A percentile compares a stretch with the other conserved stretches of the same genome.
phyloP scores from a whole-genome alignment of 257 asterid species.

The Salvia rosmarinus region DNA sequence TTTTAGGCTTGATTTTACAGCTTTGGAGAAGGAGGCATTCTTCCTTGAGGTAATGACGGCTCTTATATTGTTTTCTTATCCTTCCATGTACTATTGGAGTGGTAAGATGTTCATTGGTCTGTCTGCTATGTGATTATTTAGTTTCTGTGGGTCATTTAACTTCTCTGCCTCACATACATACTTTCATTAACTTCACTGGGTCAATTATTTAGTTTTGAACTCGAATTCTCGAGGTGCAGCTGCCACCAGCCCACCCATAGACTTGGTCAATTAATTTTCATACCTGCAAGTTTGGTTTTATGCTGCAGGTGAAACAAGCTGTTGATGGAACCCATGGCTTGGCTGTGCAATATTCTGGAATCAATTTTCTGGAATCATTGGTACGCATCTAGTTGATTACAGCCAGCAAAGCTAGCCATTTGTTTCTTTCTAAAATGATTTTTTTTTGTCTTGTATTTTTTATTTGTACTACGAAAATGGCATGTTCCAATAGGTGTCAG shows the following conservation, averaged over 20 bases:
- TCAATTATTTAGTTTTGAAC: not conserved
- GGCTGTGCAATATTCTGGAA: constrained; percentile 76
- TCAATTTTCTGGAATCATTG: constrained; percentile 80
- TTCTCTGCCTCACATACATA: not conserved
- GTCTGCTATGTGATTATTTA: constrained; percentile 9
- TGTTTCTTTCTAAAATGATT: constrained; percentile 19
- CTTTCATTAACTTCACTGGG: not conserved
- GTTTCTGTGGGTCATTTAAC: constrained; percentile 4
- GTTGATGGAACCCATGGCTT: constrained; percentile 70
- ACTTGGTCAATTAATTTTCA: constrained; percentile 27
- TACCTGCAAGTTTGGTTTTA: constrained; percentile 25
- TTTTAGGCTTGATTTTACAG: constrained; percentile 79
- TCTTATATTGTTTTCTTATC: constrained; percentile 17
- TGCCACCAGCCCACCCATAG: constrained; percentile 10
- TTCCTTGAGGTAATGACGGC: constrained; percentile 68
- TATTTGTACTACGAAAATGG: constrained; percentile 19
- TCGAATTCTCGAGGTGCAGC: constrained; percentile 28
- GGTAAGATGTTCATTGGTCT: constrained; percentile 13
- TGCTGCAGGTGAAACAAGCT: constrained; percentile 80
- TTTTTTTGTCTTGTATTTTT: constrained; percentile 12
- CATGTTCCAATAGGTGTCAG: constrained; percentile 68
- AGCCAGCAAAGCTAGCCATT: constrained; percentile 22
- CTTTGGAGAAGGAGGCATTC: constrained; percentile 73
- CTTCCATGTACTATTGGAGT: constrained; percentile 21
- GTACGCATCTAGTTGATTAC: constrained; percentile 45